Percentiles rank a stretch among this genome's conserved stretches.
These are phyloP conservation scores for Dictyostelium intermedium DNA, from an alignment of 78 protist species.

Conservation along the genomic window DNA sequence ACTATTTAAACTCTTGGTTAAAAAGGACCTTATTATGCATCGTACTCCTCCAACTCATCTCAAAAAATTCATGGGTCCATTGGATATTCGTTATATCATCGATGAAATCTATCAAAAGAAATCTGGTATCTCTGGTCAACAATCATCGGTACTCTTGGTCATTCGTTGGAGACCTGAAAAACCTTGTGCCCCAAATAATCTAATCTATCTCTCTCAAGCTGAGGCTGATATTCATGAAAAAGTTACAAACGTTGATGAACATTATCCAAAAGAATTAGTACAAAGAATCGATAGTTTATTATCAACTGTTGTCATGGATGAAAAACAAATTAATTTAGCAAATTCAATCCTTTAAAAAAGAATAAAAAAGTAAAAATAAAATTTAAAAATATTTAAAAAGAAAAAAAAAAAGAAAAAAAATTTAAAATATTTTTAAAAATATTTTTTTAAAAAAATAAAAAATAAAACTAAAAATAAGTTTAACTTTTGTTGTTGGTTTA, in stretches of 20 bases:
- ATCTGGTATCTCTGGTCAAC: neutral
- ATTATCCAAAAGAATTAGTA: constrained; percentile 12
- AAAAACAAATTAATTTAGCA: neutral
- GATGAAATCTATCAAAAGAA: constrained; percentile 14
- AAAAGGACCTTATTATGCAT: neutral
- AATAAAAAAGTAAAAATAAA: neutral
- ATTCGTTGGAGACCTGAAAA: constrained; percentile 60
- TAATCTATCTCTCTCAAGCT: constrained; percentile 8
- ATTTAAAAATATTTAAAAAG: neutral
- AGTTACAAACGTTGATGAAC: neutral
- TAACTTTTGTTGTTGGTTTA: neutral
- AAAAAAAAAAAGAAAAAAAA: neutral
- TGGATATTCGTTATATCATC: constrained; percentile 17
- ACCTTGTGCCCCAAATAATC: constrained; percentile 21
- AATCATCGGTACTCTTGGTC: neutral
- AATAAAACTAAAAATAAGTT: neutral
- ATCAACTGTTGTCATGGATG: neutral
- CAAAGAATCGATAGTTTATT: constrained; percentile 13
- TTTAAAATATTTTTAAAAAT: neutral
- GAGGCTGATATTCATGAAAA: constrained; percentile 51
- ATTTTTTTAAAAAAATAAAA: neutral
- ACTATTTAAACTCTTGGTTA: constrained; percentile 18
- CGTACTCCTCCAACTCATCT: constrained; percentile 38
- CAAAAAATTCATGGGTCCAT: constrained; percentile 9
- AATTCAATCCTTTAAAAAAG: neutral